These are phyloP conservation scores for Pseudogymnoascus destructans DNA, from an alignment of 2,329 filamentous ascomycete species.

Conservation along the genomic window DNA sequence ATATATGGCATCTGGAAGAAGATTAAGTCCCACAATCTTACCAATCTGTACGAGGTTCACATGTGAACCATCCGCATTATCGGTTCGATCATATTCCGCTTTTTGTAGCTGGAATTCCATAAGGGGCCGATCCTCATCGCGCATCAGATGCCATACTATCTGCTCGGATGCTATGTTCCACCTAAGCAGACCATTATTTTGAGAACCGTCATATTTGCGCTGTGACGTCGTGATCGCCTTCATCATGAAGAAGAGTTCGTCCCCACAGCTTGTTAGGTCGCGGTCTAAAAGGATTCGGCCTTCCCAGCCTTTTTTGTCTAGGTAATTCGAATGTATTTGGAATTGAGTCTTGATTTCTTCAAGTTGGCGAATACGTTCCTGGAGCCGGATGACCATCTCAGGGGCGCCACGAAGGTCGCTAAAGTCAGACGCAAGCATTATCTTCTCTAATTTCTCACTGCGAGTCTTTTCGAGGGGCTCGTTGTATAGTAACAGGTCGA, in stretches of 20 bases:
- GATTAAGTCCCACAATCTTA: constrained; percentile 75
- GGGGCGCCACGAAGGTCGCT: constrained; percentile 90
- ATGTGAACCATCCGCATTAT: constrained; percentile 95
- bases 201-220: constrained; percentile 63
- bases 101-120: constrained; percentile 88
- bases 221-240: constrained; percentile 97
- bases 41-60: constrained; percentile 84
- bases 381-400: constrained; percentile 80
- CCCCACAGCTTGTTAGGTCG: constrained; percentile 78
- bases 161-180: constrained; percentile 93
- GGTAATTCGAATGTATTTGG: constrained; percentile 75
- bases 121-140: constrained; percentile 72
- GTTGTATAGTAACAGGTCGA: constrained; percentile 90
- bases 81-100: constrained; percentile 85
- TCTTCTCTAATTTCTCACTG: constrained; percentile 89
- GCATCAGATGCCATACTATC: constrained; percentile 93
- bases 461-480: constrained; percentile 97
- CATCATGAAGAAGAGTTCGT: constrained; percentile 99
- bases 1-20: constrained; percentile 82
- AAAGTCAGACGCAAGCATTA: constrained; percentile 97
- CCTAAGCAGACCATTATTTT: constrained; percentile 67
- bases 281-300: constrained; percentile 80
- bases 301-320: constrained; percentile 84
- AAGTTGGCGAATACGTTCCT: constrained; percentile 83
- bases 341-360: constrained; percentile 96